Evolutionary conservation across 2,329 filamentous ascomycete species (phyloP), one percentile per base, ranked within the genome.

Genomic region (Blumeria graminis): DNA sequence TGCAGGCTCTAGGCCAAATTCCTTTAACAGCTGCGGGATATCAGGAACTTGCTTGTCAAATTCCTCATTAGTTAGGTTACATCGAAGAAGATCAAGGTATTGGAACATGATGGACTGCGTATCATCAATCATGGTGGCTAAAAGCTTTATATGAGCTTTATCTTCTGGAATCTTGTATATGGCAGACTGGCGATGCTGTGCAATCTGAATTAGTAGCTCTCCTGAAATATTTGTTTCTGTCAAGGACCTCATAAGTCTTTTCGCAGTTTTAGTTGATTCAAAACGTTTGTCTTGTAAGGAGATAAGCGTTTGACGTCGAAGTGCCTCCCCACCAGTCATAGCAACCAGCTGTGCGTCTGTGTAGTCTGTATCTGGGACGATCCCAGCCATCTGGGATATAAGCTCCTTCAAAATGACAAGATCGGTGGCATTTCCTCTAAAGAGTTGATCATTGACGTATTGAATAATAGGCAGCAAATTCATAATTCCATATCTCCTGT

Each of bases 391-490:
- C 1, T 85, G 86, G 38, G 81, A 80, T 55, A 96, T 84, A 58
- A 98, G 77, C 65, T 96, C 87, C 65, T 92, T 85, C 45, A 98
- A 72, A 58, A 98, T 86, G 60, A 94, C 86, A 36, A 98, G 74
- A 67, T 96, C 89, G 9, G 86, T 93, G 0, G 88, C 84, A 62
- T 94, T 93, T 60, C 89, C 84, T 54, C 76, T 76, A 54, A 81
- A 77, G 5, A 98, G 76, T 66, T 95, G 88, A 59, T 86, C 76
- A 51, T 86, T 83, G 60, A 96, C 85, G 66, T 95, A 96, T 67
- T 89, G 85, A 55, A 98, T 73, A 16, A 98, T 78, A 0, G 92
- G 90, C 0, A 81, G 81, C 0, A 87, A 80, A 62, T 92, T 84
- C 73, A 96, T 82, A 61, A 84, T 77, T 16, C 81, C 77, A 66